Conservation (phyloP, 371 early-diverging fungal genomes). For the Syncephalastrum contaminatum region DNA sequence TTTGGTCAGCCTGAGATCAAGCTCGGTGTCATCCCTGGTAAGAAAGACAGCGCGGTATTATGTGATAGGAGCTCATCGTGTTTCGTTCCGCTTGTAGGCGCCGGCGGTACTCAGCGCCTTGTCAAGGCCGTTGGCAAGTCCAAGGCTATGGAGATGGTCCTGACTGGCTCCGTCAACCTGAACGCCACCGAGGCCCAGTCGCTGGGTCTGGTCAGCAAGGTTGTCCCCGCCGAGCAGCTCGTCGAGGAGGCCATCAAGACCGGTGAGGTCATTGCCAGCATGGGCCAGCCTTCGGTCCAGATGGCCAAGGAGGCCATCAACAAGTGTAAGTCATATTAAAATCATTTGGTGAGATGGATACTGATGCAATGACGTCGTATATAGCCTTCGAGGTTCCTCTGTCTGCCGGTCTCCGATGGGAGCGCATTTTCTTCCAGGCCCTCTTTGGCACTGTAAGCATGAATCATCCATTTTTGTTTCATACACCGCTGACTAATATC, state of each 20-base stretch:
- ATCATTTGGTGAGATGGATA: background rate
- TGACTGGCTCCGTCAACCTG: slow-evolving; percentile 85
- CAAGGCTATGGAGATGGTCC: slow-evolving; percentile 96
- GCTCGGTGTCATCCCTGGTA: slow-evolving; percentile 91
- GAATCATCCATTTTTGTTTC: background rate
- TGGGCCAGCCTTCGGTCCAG: slow-evolving; percentile 86
- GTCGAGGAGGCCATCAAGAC: slow-evolving; percentile 92
- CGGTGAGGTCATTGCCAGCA: slow-evolving; percentile 80
- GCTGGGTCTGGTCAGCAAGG: slow-evolving; percentile 83
- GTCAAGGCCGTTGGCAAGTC: slow-evolving; percentile 96
- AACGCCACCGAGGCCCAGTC: slow-evolving; percentile 87
- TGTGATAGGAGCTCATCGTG: background rate
- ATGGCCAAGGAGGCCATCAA: slow-evolving; percentile 98
- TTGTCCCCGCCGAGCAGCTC: slow-evolving; percentile 85
- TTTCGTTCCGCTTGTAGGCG: slow-evolving; percentile 40
- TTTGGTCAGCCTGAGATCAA: slow-evolving; percentile 99
- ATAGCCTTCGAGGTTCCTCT: slow-evolving; percentile 88
- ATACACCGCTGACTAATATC: background rate
- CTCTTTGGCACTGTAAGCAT: slow-evolving; percentile 84
- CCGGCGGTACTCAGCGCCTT: slow-evolving; percentile 91
- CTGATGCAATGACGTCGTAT: slow-evolving; percentile 2
- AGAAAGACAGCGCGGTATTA: background rate
- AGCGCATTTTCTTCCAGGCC: slow-evolving; percentile 93
- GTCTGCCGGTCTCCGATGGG: slow-evolving; percentile 85
- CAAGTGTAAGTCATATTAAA: slow-evolving; percentile 57